A percentile compares a stretch with the other conserved stretches of the same genome.
Evolutionary conservation across 2,329 filamentous ascomycete species (phyloP).

Genomic region (Ophiostoma tasmaniense): DNA sequence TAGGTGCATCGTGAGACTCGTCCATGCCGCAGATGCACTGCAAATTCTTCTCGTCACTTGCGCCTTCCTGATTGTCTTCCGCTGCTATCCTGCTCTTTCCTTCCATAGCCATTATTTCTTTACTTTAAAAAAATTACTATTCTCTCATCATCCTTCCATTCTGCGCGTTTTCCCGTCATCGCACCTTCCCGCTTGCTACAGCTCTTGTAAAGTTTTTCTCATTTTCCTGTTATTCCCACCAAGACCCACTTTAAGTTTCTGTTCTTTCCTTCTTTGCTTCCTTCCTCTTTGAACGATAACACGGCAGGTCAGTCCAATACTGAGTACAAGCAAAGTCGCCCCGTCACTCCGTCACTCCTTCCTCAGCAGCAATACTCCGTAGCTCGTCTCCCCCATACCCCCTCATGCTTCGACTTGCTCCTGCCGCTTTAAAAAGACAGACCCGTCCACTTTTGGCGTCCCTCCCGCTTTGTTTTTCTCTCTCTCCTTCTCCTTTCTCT

Average conservation of each 20-base stretch:
- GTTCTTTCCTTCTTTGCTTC: conserved; percentile 1
- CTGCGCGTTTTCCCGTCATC: not conserved
- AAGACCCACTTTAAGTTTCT: not conserved
- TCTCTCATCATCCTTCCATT: not conserved
- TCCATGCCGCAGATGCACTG: not conserved
- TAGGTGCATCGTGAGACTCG: not conserved
- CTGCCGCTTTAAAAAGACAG: conserved; percentile 13
- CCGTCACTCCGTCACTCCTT: not conserved
- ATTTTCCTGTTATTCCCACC: not conserved
- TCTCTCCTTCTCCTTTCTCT: not conserved
- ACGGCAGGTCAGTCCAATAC: not conserved
- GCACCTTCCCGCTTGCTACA: not conserved
- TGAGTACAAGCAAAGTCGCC: not conserved
- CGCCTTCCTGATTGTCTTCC: not conserved
- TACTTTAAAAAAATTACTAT: not conserved
- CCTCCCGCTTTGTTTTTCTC: not conserved
- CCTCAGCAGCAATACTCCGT: not conserved
- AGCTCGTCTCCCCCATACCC: not conserved
- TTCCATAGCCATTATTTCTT: not conserved
- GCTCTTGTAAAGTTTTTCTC: not conserved
- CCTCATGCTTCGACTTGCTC: not conserved
- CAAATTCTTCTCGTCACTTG: not conserved
- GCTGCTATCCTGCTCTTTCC: not conserved
- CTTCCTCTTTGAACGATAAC: conserved; percentile 3
- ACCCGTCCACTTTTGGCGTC: conserved; percentile 10